A percentile compares a stretch with the other conserved stretches of the same genome.
Conservation (phyloP, 108 stramenopile genomes). For the Cyclotella sp. region DNA sequence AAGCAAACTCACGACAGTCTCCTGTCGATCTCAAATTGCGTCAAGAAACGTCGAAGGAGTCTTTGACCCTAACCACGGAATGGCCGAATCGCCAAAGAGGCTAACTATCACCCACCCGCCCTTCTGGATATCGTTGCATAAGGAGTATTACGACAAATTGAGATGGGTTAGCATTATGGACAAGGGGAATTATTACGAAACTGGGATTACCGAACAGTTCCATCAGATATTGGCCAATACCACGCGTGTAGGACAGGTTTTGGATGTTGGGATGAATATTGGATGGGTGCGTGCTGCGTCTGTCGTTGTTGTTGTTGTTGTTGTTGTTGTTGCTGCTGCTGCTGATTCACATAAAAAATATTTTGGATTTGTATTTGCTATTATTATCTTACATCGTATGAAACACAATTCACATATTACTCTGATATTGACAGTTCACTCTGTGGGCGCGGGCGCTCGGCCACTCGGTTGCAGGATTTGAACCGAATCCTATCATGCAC, state of each 20-base stretch:
- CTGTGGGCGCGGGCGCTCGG: constrained; percentile 41
- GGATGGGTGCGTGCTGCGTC: constrained; percentile 33
- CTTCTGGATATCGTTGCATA: constrained; percentile 39
- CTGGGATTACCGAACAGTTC: constrained; percentile 29
- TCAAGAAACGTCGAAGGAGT: not conserved
- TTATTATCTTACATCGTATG: not conserved
- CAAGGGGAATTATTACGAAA: constrained; percentile 46
- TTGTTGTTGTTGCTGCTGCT: too few relatives aligned
- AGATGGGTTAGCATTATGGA: constrained; percentile 44
- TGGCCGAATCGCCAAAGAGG: constrained; percentile 6
- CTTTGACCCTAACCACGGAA: not conserved
- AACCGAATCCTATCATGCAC: constrained; percentile 47
- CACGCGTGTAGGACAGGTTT: not conserved
- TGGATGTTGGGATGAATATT: constrained; percentile 54
- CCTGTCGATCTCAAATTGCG: not conserved
- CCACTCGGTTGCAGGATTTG: constrained; percentile 37
- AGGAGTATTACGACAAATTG: constrained; percentile 30
- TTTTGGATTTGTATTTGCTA: too few relatives aligned
- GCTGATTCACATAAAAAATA: too few relatives aligned
- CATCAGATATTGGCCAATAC: constrained; percentile 36
- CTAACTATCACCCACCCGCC: constrained; percentile 35
- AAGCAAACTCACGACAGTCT: too few relatives aligned
- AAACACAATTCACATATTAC: too few relatives aligned
- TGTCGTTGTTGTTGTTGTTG: too few relatives aligned
- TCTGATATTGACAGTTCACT: not conserved